Conservation (phyloP, 768 basidiomycete species). For the Megacollybia marginata region DNA sequence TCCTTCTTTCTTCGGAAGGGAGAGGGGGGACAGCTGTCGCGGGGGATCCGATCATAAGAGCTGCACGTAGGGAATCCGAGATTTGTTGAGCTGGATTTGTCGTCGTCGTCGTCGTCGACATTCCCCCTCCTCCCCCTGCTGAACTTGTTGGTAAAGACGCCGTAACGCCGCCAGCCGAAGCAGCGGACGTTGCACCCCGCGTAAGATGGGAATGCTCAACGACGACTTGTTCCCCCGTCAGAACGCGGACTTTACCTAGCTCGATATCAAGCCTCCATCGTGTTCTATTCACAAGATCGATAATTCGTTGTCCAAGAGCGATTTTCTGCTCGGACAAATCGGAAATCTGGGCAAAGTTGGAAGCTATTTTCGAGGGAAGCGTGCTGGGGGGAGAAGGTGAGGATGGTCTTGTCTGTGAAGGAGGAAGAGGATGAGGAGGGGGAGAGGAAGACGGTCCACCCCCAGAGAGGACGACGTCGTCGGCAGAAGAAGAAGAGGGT, state of each 20-base stretch:
- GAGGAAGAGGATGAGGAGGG: slow-evolving; percentile 31
- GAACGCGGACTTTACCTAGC: slow-evolving; percentile 34
- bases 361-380: slow-evolving; percentile 35
- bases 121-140: too few relatives aligned
- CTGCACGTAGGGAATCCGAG: slow-evolving; percentile 35
- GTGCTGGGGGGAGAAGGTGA: slow-evolving; percentile 26
- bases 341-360: slow-evolving; percentile 38
- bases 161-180: slow-evolving; percentile 8
- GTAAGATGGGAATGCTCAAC: slow-evolving; percentile 1
- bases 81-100: slow-evolving; percentile 30
- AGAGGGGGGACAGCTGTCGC: background rate
- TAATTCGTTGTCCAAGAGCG: slow-evolving; percentile 36
- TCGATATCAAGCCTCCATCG: slow-evolving; percentile 44
- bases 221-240: slow-evolving; percentile 40
- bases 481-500: slow-evolving; percentile 10
- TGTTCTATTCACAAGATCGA: slow-evolving; percentile 40
- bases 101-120: too few relatives aligned
- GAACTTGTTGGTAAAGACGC: slow-evolving; percentile 16
- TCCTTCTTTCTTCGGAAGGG: background rate
- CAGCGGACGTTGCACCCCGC: background rate
- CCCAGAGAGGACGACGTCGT: slow-evolving; percentile 12
- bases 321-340: slow-evolving; percentile 39
- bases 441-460: slow-evolving; percentile 10
- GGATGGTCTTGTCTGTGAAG: slow-evolving; percentile 20
- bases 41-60: slow-evolving; percentile 14